These are phyloP conservation scores for Thielaviopsis populi DNA, from an alignment of 2,329 filamentous ascomycete species.

Conservation along the genomic window DNA sequence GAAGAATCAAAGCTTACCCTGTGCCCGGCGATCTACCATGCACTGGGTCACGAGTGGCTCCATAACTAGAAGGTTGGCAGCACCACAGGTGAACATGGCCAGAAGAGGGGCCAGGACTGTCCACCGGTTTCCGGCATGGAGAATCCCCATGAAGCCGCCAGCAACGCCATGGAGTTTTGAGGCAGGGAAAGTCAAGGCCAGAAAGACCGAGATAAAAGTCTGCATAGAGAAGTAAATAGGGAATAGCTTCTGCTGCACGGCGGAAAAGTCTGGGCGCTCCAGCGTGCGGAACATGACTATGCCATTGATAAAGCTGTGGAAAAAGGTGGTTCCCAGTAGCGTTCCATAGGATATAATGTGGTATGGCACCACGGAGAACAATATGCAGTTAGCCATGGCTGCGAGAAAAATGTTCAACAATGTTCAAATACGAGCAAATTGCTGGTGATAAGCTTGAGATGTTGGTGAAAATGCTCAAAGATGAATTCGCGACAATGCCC, in stretches of 20 bases:
- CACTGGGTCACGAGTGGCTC: conserved; percentile 60
- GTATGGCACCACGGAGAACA: conserved; percentile 55
- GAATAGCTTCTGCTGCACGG: conserved; percentile 68
- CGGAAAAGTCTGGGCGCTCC: conserved; percentile 64
- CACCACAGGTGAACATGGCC: conserved; percentile 53
- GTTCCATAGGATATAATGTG: conserved; percentile 74
- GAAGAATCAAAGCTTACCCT: conserved; percentile 42
- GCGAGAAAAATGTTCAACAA: background rate
- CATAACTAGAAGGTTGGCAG: conserved; percentile 55
- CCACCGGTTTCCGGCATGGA: conserved; percentile 46
- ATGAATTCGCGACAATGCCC: too few relatives aligned
- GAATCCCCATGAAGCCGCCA: conserved; percentile 37
- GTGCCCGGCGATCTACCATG: conserved; percentile 62
- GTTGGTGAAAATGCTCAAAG: too few relatives aligned
- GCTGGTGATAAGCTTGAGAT: background rate
- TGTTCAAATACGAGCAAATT: background rate
- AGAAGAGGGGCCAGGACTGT: conserved; percentile 53
- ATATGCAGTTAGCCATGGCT: conserved; percentile 24
- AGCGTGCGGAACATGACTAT: conserved; percentile 64
- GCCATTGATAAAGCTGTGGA: conserved; percentile 67
- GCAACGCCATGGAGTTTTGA: conserved; percentile 29
- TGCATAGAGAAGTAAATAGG: conserved; percentile 82
- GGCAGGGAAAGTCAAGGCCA: conserved; percentile 72
- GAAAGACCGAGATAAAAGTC: conserved; percentile 52
- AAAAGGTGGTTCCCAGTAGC: conserved; percentile 72